phyloP scores from a whole-genome alignment of 176 grass and related monocot species.

The Miscanthus lutarioriparius region DNA sequence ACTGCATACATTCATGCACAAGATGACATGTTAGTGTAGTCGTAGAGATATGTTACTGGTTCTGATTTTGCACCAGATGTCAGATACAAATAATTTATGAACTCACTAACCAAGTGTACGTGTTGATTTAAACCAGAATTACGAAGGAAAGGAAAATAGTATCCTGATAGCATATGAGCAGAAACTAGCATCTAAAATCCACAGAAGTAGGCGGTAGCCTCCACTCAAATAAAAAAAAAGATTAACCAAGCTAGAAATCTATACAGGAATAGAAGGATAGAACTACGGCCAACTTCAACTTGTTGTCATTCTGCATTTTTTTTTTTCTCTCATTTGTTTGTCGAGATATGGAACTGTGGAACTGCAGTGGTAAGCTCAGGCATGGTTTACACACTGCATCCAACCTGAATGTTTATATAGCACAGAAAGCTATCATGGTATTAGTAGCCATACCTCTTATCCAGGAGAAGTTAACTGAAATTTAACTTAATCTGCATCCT shows the following conservation, averaged over 20 bases:
- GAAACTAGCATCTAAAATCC: background rate
- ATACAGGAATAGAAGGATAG: background rate
- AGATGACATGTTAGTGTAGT: background rate
- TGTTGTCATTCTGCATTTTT: background rate
- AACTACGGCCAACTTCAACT: background rate
- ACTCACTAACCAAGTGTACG: background rate
- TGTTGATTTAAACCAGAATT: slow-evolving; percentile 8
- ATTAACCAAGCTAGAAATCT: background rate
- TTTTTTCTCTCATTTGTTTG: background rate
- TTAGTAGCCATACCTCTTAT: background rate
- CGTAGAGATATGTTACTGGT: background rate
- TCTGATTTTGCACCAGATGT: slow-evolving; percentile 20
- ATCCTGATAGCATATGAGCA: background rate
- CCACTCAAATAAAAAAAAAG: background rate
- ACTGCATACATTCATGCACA: background rate
- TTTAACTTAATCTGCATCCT: background rate
- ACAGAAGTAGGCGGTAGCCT: background rate
- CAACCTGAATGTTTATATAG: background rate
- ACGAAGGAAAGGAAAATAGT: background rate
- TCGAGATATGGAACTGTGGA: background rate
- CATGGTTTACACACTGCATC: background rate
- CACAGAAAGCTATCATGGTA: background rate
- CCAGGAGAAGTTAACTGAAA: background rate
- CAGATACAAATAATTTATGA: slow-evolving; percentile 1
- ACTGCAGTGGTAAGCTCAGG: background rate